A percentile compares a stretch with the other conserved stretches of the same genome.
These are phyloP conservation scores for Penicillium paxilli DNA, from an alignment of 495 filamentous ascomycete species.

Conservation along the genomic window DNA sequence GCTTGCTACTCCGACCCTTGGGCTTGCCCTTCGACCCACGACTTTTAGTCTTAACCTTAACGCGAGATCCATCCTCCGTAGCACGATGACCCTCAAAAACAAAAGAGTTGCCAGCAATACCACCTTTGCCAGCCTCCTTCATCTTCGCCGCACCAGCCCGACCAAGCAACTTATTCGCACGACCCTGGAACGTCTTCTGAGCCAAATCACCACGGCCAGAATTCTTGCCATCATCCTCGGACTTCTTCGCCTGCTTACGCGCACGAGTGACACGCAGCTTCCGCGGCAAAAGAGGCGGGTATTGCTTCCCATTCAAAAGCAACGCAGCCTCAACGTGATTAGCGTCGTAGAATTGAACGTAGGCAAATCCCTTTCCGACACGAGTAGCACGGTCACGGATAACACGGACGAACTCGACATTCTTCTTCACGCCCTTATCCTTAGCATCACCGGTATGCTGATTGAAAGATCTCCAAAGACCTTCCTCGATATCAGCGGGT, in stretches of 20 bases:
- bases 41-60: slow-evolving; percentile 59
- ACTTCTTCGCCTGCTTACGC: slow-evolving; percentile 72
- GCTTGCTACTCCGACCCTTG: slow-evolving; percentile 50
- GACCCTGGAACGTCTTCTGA: slow-evolving; percentile 71
- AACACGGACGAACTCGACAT: slow-evolving; percentile 91
- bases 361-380: slow-evolving; percentile 96
- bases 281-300: slow-evolving; percentile 86
- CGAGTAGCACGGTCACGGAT: slow-evolving; percentile 84
- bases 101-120: slow-evolving; percentile 54
- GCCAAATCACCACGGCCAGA: slow-evolving; percentile 59
- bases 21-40: slow-evolving; percentile 55
- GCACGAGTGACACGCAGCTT: slow-evolving; percentile 84
- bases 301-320: slow-evolving; percentile 83
- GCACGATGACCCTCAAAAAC: slow-evolving; percentile 93
- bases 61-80: slow-evolving; percentile 60
- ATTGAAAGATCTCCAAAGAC: slow-evolving; percentile 85
- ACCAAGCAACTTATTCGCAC: slow-evolving; percentile 81
- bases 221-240: slow-evolving; percentile 44
- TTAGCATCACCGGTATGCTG: slow-evolving; percentile 45
- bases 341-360: slow-evolving; percentile 91
- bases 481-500: slow-evolving; percentile 92
- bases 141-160: slow-evolving; percentile 71
- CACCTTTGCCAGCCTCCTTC: slow-evolving; percentile 40
- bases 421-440: slow-evolving; percentile 57
- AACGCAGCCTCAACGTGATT: slow-evolving; percentile 89